Conservation (phyloP, 495 filamentous ascomycete genomes). For the Immersiella caudata region DNA sequence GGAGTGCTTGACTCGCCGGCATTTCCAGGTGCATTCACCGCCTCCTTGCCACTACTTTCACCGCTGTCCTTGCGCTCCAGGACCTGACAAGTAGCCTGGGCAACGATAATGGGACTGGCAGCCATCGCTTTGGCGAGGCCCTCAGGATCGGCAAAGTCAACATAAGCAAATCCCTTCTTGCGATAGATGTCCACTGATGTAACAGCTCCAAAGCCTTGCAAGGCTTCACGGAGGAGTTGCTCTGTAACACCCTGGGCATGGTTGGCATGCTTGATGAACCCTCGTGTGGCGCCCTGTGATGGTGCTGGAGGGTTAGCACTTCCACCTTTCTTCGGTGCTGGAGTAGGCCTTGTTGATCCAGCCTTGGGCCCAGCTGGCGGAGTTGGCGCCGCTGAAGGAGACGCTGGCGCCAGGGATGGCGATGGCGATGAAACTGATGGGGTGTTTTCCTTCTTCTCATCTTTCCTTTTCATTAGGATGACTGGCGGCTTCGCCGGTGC, state of each 20-base stretch:
- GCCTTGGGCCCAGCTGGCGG: constrained; percentile 41
- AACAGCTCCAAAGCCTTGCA: constrained; percentile 70
- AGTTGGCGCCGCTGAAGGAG: constrained; percentile 26
- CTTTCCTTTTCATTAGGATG: constrained; percentile 47
- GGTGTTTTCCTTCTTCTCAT: constrained; percentile 14
- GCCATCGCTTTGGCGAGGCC: constrained; percentile 75
- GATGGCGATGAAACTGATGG: constrained; percentile 11
- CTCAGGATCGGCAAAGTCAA: constrained; percentile 75
- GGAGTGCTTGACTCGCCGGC: not conserved
- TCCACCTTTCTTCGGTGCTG: constrained; percentile 31
- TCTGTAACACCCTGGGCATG: constrained; percentile 90
- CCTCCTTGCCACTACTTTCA: constrained; percentile 19
- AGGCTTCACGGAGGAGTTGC: constrained; percentile 67
- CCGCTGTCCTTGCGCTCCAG: constrained; percentile 72
- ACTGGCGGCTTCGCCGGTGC: constrained; percentile 36
- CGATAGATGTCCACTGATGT: constrained; percentile 85
- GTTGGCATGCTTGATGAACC: constrained; percentile 94
- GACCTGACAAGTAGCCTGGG: constrained; percentile 83
- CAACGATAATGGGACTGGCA: constrained; percentile 77
- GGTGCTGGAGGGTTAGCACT: constrained; percentile 33
- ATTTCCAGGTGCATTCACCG: not conserved
- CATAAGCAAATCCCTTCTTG: constrained; percentile 90
- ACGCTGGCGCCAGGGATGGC: constrained; percentile 1
- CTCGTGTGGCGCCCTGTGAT: constrained; percentile 66
- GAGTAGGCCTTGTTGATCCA: constrained; percentile 29